Conservation (phyloP, 306 rosid genomes). For the Dalbergia cultrata region DNA sequence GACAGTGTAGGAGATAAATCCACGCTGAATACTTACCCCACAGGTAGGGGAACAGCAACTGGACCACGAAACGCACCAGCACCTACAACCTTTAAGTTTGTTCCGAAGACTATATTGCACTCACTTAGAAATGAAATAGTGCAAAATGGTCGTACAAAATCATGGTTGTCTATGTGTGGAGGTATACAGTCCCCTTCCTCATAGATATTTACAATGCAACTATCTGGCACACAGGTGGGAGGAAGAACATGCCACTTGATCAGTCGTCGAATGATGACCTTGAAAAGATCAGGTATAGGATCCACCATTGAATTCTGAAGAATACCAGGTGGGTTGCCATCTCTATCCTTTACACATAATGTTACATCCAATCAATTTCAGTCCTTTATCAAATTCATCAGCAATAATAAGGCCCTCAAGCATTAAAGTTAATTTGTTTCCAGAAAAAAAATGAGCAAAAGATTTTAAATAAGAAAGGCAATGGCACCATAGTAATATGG, state of each 20-base stretch:
- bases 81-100: slow-evolving; percentile 66
- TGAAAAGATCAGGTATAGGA: slow-evolving; percentile 87
- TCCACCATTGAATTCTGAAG: slow-evolving; percentile 67
- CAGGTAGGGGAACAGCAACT: slow-evolving; percentile 69
- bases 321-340: slow-evolving; percentile 94
- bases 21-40: slow-evolving; percentile 72
- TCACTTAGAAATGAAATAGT: slow-evolving; percentile 95
- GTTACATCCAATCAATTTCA: background rate
- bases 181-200: slow-evolving; percentile 98
- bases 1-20: slow-evolving; percentile 30
- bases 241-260: slow-evolving; percentile 94
- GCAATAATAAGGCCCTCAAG: background rate
- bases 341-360: slow-evolving; percentile 69
- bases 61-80: slow-evolving; percentile 84
- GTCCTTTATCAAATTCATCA: background rate
- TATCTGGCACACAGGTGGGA: slow-evolving; percentile 88
- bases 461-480: background rate
- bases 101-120: slow-evolving; percentile 84
- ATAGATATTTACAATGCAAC: slow-evolving; percentile 95
- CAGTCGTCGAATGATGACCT: slow-evolving; percentile 91
- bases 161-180: slow-evolving; percentile 95
- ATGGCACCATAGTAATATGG: slow-evolving; percentile 21
- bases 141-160: slow-evolving; percentile 95
- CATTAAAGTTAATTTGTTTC: slow-evolving; percentile 6
- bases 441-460: background rate